Evolutionary conservation across 1,139 yeast species (phyloP).

Genomic region (Blastobotrys capitulatus): DNA sequence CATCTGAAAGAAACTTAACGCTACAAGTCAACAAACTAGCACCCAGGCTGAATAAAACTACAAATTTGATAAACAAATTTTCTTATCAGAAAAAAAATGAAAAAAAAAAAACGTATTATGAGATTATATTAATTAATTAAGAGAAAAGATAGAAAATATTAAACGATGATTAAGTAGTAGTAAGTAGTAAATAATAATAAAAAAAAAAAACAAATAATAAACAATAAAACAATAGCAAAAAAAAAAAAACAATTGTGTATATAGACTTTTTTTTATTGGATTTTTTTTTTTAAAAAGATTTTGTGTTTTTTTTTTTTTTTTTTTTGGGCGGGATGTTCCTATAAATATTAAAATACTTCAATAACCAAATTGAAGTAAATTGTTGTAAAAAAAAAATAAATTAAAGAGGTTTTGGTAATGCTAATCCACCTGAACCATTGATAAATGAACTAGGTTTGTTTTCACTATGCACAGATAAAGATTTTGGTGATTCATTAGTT

Average conservation of each 20-base stretch:
- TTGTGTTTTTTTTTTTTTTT: background rate
- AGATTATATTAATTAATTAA: background rate
- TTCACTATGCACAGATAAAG: background rate
- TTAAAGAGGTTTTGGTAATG: constrained; percentile 8
- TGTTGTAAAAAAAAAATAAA: background rate
- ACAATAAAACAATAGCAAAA: no score
- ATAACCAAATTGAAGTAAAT: background rate
- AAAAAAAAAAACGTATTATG: background rate
- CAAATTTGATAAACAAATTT: no score
- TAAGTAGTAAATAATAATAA: background rate
- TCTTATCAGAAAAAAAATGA: no score
- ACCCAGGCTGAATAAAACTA: no score
- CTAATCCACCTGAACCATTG: constrained; percentile 8
- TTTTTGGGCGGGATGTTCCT: background rate
- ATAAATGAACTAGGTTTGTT: constrained; percentile 3
- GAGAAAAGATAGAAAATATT: background rate
- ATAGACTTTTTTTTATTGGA: background rate
- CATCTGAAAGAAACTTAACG: no score
- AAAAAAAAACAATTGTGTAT: no score
- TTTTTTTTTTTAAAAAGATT: background rate
- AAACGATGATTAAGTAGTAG: background rate
- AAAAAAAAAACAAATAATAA: background rate
- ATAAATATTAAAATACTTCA: no score
- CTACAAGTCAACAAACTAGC: no score
- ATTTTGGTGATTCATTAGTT: background rate